Conservation (phyloP, 768 basidiomycete genomes). For the Phylloporus rhodoxanthus region DNA sequence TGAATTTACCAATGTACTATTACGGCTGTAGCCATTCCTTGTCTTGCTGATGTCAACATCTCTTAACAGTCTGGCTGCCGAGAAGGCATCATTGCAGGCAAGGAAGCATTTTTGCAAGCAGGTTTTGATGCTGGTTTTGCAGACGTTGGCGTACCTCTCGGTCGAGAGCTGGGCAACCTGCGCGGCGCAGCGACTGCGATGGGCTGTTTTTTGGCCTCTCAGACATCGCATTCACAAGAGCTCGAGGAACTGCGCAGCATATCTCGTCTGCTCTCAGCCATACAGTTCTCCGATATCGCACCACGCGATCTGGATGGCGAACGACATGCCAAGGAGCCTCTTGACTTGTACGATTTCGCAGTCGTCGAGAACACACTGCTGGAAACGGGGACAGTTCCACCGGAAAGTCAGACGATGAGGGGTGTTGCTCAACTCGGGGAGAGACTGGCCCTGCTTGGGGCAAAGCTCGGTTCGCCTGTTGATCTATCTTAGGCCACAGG, state of each 20-base stretch:
- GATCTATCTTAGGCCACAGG: neutral
- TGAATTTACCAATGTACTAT: conserved; percentile 71
- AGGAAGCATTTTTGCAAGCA: conserved; percentile 77
- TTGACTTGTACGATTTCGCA: conserved; percentile 10
- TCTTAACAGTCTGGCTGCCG: no score
- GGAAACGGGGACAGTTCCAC: conserved; percentile 4
- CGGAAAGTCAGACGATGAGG: conserved; percentile 29
- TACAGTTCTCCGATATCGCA: conserved; percentile 67
- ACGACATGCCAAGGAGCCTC: conserved; percentile 65
- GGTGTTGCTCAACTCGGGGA: conserved; percentile 38
- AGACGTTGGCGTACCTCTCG: conserved; percentile 62
- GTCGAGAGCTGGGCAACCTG: conserved; percentile 69
- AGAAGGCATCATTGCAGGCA: conserved; percentile 48
- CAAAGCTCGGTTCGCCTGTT: conserved; percentile 29
- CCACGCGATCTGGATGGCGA: conserved; percentile 76
- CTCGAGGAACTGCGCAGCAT: conserved; percentile 49
- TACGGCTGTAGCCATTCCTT: conserved; percentile 10
- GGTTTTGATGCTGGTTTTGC: conserved; percentile 90
- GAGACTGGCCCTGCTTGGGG: conserved; percentile 30
- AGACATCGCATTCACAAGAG: conserved; percentile 4
- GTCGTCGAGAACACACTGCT: conserved; percentile 38
- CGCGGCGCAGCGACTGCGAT: conserved; percentile 68
- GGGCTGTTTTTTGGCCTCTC: conserved; percentile 47
- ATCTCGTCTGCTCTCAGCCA: conserved; percentile 43
- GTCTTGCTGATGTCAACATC: neutral